Evolutionary conservation across 768 basidiomycete species (phyloP), one percentile per base, ranked within the genome.

Genomic region (Psilocybe subaeruginosa): DNA sequence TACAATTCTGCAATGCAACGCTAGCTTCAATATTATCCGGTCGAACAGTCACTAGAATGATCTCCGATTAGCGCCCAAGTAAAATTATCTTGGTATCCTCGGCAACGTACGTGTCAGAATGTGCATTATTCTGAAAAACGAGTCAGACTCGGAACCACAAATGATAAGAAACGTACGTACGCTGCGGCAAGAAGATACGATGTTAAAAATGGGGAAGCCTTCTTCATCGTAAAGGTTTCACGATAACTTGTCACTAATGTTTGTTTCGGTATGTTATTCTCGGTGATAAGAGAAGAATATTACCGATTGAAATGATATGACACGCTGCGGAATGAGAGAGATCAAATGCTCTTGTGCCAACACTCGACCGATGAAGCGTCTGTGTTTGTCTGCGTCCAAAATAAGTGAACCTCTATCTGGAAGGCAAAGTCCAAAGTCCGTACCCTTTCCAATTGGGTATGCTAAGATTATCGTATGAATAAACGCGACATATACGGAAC

Each of bases 381-480:
- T 80, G 76, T 59, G 83, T 82, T 49, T 74, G 72, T 53, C 84
- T 73, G 14, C 8, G 29, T n/a, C 17, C 2, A 33, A 23, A 54
- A 19, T 5, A 11, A 16, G 14, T 68, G 12, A 62, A 50, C 41
- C 60, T 64, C 51, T 58, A 41, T 59, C 61, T 19, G 54, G 41
- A 52, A 27, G n/a, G 47, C 8, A 31, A 27, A 35, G 16, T 45
- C 35, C 8, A 43, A 50, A 61, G 56, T 54, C 59, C 77, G 65
- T 73, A 90, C 91, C 84, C 81, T 66, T 83, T 85, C 85, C 85
- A 87, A 66, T 89, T 88, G 2, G 91, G 90, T 71, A 92, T 86
- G 66, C 91, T 91, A 60, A 33, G 11, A 8, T n/a, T 3, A 31
- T 35, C 35, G 19, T 41, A 54, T 64, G 14, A 59, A 27, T 27